These are phyloP conservation scores for Xerocomus spinulosus DNA, from an alignment of 768 basidiomycete genomes.

Conservation along the genomic window DNA sequence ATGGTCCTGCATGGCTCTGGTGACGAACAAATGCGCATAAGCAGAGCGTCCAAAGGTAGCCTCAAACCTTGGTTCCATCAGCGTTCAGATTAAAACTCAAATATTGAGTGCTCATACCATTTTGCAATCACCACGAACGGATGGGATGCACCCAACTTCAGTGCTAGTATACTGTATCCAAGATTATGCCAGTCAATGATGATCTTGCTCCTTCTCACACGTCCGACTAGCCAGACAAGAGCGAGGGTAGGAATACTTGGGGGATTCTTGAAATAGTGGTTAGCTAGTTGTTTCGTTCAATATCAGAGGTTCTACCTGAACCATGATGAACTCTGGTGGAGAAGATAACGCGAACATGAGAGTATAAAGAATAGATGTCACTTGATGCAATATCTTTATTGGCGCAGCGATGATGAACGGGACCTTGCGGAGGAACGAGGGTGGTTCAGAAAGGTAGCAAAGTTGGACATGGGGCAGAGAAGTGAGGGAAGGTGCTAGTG, in stretches of 20 bases:
- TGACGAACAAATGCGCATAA: slow-evolving; percentile 91
- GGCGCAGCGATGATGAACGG: slow-evolving; percentile 77
- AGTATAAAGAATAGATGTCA: slow-evolving; percentile 53
- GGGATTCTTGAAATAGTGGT: slow-evolving; percentile 64
- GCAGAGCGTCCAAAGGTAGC: slow-evolving; percentile 71
- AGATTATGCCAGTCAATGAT: slow-evolving; percentile 99
- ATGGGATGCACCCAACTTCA: slow-evolving; percentile 70
- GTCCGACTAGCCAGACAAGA: slow-evolving; percentile 70
- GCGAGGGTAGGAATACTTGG: slow-evolving; percentile 93
- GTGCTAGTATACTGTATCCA: slow-evolving; percentile 86
- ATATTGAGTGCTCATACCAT: slow-evolving; percentile 43
- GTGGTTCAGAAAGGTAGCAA: slow-evolving; percentile 63
- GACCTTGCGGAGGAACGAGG: slow-evolving; percentile 43
- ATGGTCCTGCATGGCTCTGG: slow-evolving; percentile 74
- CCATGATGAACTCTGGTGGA: slow-evolving; percentile 81
- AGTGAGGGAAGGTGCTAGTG: slow-evolving; percentile 68
- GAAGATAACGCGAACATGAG: slow-evolving; percentile 56
- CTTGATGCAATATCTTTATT: slow-evolving; percentile 72
- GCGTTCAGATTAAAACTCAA: background rate
- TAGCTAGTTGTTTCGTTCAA: background rate
- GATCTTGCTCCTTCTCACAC: slow-evolving; percentile 70
- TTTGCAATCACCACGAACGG: slow-evolving; percentile 68
- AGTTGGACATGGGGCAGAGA: slow-evolving; percentile 61
- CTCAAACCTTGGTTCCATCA: slow-evolving; percentile 65
- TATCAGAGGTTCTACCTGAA: slow-evolving; percentile 60